A percentile compares a stretch with the other conserved stretches of the same genome.
Evolutionary conservation across 1,284 basidiomycete species (phyloP).

Genomic region (Pholiota adiposa): DNA sequence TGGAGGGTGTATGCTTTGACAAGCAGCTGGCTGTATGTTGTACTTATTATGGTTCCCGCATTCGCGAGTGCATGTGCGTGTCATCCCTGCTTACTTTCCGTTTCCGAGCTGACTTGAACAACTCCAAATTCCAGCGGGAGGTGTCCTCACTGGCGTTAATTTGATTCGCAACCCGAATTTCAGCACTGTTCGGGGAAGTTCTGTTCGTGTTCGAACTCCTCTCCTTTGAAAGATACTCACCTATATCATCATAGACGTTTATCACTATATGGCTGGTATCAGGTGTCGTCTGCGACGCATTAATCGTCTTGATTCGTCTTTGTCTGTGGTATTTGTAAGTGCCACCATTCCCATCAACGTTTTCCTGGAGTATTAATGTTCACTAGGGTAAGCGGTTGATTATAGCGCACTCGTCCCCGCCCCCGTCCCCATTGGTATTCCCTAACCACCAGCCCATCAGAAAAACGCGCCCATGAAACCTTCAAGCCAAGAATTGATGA

Average conservation of each 20-base stretch:
- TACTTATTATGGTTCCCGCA: slow-evolving; percentile 19
- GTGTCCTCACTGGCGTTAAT: neutral
- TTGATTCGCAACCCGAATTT: neutral
- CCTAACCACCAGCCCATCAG: slow-evolving; percentile 30
- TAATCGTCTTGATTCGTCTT: slow-evolving; percentile 8
- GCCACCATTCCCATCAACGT: neutral
- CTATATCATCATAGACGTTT: slow-evolving; percentile 15
- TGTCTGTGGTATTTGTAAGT: slow-evolving; percentile 16
- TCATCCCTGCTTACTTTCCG: neutral
- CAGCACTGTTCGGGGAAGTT: slow-evolving; percentile 23
- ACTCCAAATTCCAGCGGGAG: slow-evolving; percentile 1
- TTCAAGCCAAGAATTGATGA: slow-evolving; percentile 13
- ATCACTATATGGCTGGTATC: slow-evolving; percentile 23
- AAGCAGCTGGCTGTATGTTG: slow-evolving; percentile 21
- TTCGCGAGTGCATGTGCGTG: slow-evolving; percentile 19
- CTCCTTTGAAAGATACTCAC: slow-evolving; percentile 29
- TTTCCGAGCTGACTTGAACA: neutral
- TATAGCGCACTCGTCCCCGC: neutral
- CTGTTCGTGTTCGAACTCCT: slow-evolving; percentile 29
- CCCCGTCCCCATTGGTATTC: slow-evolving; percentile 2
- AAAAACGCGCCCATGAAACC: slow-evolving; percentile 16
- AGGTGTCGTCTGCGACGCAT: slow-evolving; percentile 9
- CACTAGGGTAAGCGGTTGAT: slow-evolving; percentile 19
- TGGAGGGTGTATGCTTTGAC: slow-evolving; percentile 39
- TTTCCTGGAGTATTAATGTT: slow-evolving; percentile 1